phyloP scores from a whole-genome alignment of 257 asterid genomes.

The Penstemon newberryi region DNA sequence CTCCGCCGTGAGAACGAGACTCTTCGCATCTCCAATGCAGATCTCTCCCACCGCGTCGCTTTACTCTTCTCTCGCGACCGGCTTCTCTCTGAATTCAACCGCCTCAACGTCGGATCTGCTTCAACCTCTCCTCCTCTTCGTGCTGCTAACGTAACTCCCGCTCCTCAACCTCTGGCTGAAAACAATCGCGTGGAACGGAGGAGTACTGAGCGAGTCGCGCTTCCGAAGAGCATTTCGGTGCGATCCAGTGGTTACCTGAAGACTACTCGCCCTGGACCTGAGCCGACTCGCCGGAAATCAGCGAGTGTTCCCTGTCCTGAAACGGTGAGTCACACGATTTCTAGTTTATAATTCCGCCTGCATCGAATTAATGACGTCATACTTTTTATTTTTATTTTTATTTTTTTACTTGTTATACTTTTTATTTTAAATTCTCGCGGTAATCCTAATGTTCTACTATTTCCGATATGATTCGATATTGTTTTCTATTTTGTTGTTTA shows the following conservation, averaged over 20 bases:
- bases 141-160: slow-evolving; percentile 21
- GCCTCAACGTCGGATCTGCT: slow-evolving; percentile 43
- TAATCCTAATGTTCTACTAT: not conserved
- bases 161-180: slow-evolving; percentile 37
- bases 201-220: slow-evolving; percentile 42
- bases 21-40: slow-evolving; percentile 62
- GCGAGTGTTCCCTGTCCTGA: slow-evolving; percentile 30
- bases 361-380: not conserved
- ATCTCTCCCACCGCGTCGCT: slow-evolving; percentile 64
- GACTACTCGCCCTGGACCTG: slow-evolving; percentile 38
- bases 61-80: slow-evolving; percentile 62
- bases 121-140: slow-evolving; percentile 31
- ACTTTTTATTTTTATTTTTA: not conserved
- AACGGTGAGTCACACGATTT: slow-evolving; percentile 43
- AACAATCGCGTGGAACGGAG: slow-evolving; percentile 42
- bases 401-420: not conserved
- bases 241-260: slow-evolving; percentile 65
- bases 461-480: not conserved
- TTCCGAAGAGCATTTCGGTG: slow-evolving; percentile 81
- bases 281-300: slow-evolving; percentile 31
- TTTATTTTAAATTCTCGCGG: not conserved
- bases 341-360: not conserved
- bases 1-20: slow-evolving; percentile 61
- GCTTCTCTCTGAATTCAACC: slow-evolving; percentile 61
- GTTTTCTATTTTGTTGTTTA: not conserved